phyloP scores from a whole-genome alignment of 805 yeast genomes.

The Ogataea degrootiae region DNA sequence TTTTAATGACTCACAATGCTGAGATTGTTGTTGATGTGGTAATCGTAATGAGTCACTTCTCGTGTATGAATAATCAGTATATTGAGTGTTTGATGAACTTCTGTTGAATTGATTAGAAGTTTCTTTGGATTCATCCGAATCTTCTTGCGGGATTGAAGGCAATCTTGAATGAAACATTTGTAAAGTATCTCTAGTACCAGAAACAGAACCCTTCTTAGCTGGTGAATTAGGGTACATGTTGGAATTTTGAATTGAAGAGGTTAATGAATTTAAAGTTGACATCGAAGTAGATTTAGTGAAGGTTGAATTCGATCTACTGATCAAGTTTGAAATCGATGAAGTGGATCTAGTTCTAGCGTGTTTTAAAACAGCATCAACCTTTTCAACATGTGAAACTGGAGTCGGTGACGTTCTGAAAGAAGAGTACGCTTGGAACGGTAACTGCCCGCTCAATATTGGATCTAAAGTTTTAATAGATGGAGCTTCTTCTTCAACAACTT shows the following conservation, averaged over 20 bases:
- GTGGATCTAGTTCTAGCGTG: slow-evolving; percentile 14
- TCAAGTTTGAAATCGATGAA: slow-evolving; percentile 16
- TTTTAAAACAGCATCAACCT: neutral
- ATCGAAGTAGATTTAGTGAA: slow-evolving; percentile 28
- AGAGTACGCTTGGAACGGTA: slow-evolving; percentile 23
- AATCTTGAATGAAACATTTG: slow-evolving; percentile 10
- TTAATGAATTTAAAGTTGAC: slow-evolving; percentile 20
- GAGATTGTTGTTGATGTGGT: neutral
- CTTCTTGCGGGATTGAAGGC: slow-evolving; percentile 22
- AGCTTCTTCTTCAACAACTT: neutral
- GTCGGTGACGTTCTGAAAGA: slow-evolving; percentile 30
- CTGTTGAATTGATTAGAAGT: neutral
- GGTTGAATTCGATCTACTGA: slow-evolving; percentile 21
- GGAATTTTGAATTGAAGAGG: slow-evolving; percentile 9
- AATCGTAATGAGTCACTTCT: slow-evolving; percentile 3
- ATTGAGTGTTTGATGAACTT: slow-evolving; percentile 3
- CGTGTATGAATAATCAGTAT: slow-evolving; percentile 7
- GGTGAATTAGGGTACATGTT: slow-evolving; percentile 1
- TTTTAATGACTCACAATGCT: neutral
- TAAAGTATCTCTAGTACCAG: slow-evolving; percentile 1
- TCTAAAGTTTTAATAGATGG: slow-evolving; percentile 8
- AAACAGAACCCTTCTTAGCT: slow-evolving; percentile 4
- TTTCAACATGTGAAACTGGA: neutral
- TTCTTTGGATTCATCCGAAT: slow-evolving; percentile 2
- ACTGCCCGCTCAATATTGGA: slow-evolving; percentile 4